Base-by-base conservation (phyloP, 2,329 filamentous ascomycete species). In the Verticillium klebahnii region DNA sequence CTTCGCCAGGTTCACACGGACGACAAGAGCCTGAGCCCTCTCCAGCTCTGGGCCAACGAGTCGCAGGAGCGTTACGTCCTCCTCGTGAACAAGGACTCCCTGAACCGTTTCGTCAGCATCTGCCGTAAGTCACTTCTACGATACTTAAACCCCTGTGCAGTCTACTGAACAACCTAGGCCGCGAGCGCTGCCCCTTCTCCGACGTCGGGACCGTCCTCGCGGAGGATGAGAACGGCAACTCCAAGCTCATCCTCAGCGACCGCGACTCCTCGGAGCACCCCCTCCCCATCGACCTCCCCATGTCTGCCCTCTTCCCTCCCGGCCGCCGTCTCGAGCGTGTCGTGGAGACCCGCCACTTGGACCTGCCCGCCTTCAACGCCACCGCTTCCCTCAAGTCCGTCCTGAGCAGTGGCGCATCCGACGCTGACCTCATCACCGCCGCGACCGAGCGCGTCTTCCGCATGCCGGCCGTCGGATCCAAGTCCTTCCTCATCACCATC, bases 11-110 rank as follows among this genome's bases (percentile, higher is more conserved):
- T 99, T 40, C 93, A 97, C 73, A 97, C 87, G 73, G 91, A 92
- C 2, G 95, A 98, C 75, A 87, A 83, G 66, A 90, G 92, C 72
- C 94, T 99, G 90, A 97, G 92, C 70, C 95, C 95, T 23, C 85
- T 99, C 62, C 92, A 98, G 73, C 97, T 99, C 56, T 98, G 94
- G 93, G 97, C 95, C 75, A 96, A 94, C 69, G 94, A 98, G 74
- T 92, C 95, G 0, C 95, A 99, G 73, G 95, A 99, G 76, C 85
- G 95, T 73, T 99, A 99, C 70, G 95, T 99, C 8, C 80, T 99
- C 69, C 88, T 96, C 9, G 87, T 99, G 65, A 92, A 93, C 64
- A 85, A 87, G 59, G 89, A 95, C 23, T 84, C 88, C 60, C 85
- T 98, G 70, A 93, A 94, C 69, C 88, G 77, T 81, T 99, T 89